phyloP scores from a whole-genome alignment of 805 yeast genomes.

The Grigorovia jiainica region DNA sequence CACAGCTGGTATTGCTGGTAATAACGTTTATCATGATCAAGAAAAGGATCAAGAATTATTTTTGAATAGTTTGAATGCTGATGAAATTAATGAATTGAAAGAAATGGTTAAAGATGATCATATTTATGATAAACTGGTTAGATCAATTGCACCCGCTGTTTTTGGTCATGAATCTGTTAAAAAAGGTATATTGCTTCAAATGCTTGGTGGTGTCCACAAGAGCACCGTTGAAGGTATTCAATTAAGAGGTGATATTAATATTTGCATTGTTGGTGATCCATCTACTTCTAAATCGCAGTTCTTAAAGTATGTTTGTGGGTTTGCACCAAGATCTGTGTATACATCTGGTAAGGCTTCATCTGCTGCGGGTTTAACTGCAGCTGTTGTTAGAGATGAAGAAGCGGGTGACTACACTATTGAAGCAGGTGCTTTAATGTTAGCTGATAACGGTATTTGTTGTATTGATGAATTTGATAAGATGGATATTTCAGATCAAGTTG shows the following conservation, averaged over 20 bases:
- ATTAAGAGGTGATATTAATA: slow-evolving; percentile 91
- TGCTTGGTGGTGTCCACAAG: slow-evolving; percentile 94
- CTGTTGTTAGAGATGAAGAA: slow-evolving; percentile 95
- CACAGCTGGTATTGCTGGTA: slow-evolving; percentile 21
- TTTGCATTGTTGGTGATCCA: slow-evolving; percentile 96
- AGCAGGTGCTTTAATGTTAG: slow-evolving; percentile 97
- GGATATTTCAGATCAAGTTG: slow-evolving; percentile 93
- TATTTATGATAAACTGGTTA: slow-evolving; percentile 73
- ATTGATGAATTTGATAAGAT: slow-evolving; percentile 98
- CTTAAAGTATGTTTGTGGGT: slow-evolving; percentile 81
- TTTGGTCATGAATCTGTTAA: slow-evolving; percentile 92
- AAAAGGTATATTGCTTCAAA: slow-evolving; percentile 80
- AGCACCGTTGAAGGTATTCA: slow-evolving; percentile 88
- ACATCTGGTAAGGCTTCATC: slow-evolving; percentile 98
- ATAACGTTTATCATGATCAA: slow-evolving; percentile 31
- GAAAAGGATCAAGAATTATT: slow-evolving; percentile 74
- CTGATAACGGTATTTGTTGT: slow-evolving; percentile 97
- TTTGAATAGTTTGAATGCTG: slow-evolving; percentile 64
- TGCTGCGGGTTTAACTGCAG: slow-evolving; percentile 98
- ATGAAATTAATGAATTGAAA: slow-evolving; percentile 76
- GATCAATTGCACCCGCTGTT: slow-evolving; percentile 90
- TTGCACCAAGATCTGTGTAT: slow-evolving; percentile 89
- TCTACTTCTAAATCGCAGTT: slow-evolving; percentile 96
- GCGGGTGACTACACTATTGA: slow-evolving; percentile 95
- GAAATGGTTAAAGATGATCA: slow-evolving; percentile 87